Conservation (phyloP, 371 early-diverging fungal species). For the Entomophthora muscae region DNA sequence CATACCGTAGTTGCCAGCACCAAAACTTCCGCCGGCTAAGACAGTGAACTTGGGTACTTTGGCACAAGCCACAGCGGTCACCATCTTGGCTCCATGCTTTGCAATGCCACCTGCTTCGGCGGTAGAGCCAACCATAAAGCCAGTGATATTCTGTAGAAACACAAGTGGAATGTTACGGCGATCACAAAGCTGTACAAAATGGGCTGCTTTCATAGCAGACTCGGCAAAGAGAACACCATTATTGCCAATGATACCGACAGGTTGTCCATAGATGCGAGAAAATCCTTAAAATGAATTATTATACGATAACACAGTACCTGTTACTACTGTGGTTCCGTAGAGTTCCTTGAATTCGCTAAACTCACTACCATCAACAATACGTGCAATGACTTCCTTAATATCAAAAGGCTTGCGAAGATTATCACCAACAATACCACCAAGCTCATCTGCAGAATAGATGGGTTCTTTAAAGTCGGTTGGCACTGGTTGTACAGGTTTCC, state of each 20-base stretch:
- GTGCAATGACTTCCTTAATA: slow-evolving; percentile 83
- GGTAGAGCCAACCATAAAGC: slow-evolving; percentile 93
- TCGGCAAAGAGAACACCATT: slow-evolving; percentile 95
- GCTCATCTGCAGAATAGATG: slow-evolving; percentile 61
- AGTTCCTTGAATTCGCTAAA: slow-evolving; percentile 92
- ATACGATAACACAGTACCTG: slow-evolving; percentile 27
- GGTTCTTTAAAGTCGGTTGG: slow-evolving; percentile 52
- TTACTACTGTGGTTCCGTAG: slow-evolving; percentile 84
- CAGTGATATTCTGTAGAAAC: slow-evolving; percentile 93
- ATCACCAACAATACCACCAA: slow-evolving; percentile 92
- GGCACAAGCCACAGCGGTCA: slow-evolving; percentile 90
- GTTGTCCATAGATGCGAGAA: slow-evolving; percentile 81
- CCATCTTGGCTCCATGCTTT: slow-evolving; percentile 95
- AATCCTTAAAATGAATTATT: slow-evolving; percentile 34
- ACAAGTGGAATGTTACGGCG: slow-evolving; percentile 86
- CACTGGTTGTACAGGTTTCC: slow-evolving; percentile 27
- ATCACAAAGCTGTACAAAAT: slow-evolving; percentile 90
- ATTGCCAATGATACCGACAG: slow-evolving; percentile 95
- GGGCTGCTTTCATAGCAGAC: slow-evolving; percentile 90
- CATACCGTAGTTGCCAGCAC: slow-evolving; percentile 97
- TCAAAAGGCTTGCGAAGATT: slow-evolving; percentile 85
- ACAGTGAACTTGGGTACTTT: slow-evolving; percentile 92
- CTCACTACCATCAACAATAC: slow-evolving; percentile 86
- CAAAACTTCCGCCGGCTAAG: slow-evolving; percentile 82
- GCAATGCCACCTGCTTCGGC: slow-evolving; percentile 97